Conservation (phyloP, 768 basidiomycete species). For the Suillus hirtellus region DNA sequence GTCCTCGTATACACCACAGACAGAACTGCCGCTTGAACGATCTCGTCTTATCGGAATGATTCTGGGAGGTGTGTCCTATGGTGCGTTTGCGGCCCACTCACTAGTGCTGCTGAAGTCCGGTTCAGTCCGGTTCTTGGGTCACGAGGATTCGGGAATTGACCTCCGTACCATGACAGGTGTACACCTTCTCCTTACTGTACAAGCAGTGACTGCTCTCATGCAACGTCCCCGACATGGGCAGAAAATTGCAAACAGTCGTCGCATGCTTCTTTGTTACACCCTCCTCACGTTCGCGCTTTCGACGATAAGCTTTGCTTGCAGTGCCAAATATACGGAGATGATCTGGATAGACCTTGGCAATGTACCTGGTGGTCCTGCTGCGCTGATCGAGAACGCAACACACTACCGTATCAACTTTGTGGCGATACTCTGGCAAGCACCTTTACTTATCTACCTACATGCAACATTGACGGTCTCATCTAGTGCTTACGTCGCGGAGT, state of each 20-base stretch:
- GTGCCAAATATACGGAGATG: constrained; percentile 5
- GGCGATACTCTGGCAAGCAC: neutral
- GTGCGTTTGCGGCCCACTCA: neutral
- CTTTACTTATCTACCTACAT: neutral
- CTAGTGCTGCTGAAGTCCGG: too few species aligned
- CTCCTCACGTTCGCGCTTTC: too few species aligned
- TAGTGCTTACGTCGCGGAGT: constrained; percentile 31
- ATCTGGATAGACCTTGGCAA: constrained; percentile 25
- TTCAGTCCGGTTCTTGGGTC: too few species aligned
- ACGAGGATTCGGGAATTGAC: too few species aligned
- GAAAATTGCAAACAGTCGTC: too few species aligned
- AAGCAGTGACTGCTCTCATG: too few species aligned
- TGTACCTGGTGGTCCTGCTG: neutral
- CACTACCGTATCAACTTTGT: neutral
- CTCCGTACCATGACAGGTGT: too few species aligned
- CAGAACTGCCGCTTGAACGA: neutral
- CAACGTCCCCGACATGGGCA: too few species aligned
- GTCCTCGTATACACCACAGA: neutral
- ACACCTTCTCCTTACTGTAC: too few species aligned
- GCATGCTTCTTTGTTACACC: too few species aligned
- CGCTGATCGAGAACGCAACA: neutral
- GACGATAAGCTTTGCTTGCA: too few species aligned
- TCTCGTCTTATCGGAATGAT: neutral
- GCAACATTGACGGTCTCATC: neutral
- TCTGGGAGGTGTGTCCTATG: neutral